Percentiles rank a stretch among this genome's conserved stretches.
Evolutionary conservation across 2,329 filamentous ascomycete genomes (phyloP).

Genomic region (Stagonosporopsis rhizophila): DNA sequence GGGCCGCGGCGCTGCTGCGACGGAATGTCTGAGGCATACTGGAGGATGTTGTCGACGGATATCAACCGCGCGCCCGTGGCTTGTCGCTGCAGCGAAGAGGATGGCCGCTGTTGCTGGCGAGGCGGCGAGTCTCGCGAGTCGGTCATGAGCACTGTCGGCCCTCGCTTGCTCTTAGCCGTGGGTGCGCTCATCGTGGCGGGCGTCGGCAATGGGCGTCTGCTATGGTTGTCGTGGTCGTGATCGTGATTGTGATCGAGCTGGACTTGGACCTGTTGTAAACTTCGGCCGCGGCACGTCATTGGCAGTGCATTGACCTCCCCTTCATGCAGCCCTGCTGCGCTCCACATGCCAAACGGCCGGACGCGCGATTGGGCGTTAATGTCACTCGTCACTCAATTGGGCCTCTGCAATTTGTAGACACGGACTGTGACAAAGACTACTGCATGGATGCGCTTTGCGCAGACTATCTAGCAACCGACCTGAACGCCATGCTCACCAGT

Average conservation of each 20-base stretch:
- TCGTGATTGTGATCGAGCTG: neutral
- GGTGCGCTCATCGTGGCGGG: slow-evolving; percentile 40
- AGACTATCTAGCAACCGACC: slow-evolving; percentile 10
- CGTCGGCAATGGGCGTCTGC: neutral
- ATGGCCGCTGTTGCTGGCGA: slow-evolving; percentile 33
- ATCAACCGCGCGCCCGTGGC: slow-evolving; percentile 70
- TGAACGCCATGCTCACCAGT: slow-evolving; percentile 12
- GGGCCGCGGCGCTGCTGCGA: slow-evolving; percentile 87
- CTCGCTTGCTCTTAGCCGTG: slow-evolving; percentile 48
- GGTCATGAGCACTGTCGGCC: slow-evolving; percentile 58
- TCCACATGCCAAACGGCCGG: slow-evolving; percentile 21
- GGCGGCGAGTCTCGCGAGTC: slow-evolving; percentile 60
- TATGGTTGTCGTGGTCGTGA: neutral
- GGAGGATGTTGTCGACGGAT: slow-evolving; percentile 90
- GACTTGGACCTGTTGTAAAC: slow-evolving; percentile 7
- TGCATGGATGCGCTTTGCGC: slow-evolving; percentile 3
- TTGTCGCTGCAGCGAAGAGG: slow-evolving; percentile 43
- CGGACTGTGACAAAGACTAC: neutral
- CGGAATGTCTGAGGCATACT: slow-evolving; percentile 92
- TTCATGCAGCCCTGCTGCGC: slow-evolving; percentile 16
- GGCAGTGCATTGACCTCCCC: slow-evolving; percentile 1
- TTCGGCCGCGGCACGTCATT: slow-evolving; percentile 20
- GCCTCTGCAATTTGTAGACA: neutral
- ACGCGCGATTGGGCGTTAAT: neutral
- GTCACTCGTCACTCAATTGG: neutral